These are phyloP conservation scores for Parmales sp. DNA, from an alignment of 108 stramenopile species.

Conservation along the genomic window DNA sequence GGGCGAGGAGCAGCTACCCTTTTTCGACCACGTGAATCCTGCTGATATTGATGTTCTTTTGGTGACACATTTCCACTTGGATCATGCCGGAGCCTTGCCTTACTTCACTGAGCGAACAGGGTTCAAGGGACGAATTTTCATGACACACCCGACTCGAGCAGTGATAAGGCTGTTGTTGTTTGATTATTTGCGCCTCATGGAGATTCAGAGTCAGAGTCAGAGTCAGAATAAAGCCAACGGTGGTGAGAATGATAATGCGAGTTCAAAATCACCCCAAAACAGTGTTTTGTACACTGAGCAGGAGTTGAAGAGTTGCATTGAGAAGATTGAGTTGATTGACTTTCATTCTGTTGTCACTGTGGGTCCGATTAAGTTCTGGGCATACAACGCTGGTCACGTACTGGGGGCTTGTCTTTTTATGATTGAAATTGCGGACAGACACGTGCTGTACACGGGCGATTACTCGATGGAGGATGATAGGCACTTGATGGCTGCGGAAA, in stretches of 20 bases:
- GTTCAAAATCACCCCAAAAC: background rate
- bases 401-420: conserved; percentile 97
- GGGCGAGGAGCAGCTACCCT: conserved; percentile 80
- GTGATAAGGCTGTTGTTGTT: conserved; percentile 82
- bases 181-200: conserved; percentile 76
- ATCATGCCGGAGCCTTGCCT: conserved; percentile 92
- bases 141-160: conserved; percentile 97
- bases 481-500: conserved; percentile 92
- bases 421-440: conserved; percentile 85
- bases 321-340: conserved; percentile 90
- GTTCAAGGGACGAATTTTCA: conserved; percentile 87
- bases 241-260: too few relatives aligned
- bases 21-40: conserved; percentile 76
- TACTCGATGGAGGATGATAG: conserved; percentile 94
- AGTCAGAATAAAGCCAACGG: conserved; percentile 31
- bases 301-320: conserved; percentile 78
- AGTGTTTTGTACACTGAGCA: conserved; percentile 76
- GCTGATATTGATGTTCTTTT: conserved; percentile 75
- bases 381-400: conserved; percentile 95
- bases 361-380: conserved; percentile 82
- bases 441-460: conserved; percentile 95
- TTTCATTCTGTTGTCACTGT: conserved; percentile 84
- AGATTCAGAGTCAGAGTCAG: conserved; percentile 42
- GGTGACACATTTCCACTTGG: conserved; percentile 94
- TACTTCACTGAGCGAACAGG: conserved; percentile 95